Evolutionary conservation across 2,329 filamentous ascomycete genomes (phyloP).

Genomic region (Zasmidium citrigriseum): DNA sequence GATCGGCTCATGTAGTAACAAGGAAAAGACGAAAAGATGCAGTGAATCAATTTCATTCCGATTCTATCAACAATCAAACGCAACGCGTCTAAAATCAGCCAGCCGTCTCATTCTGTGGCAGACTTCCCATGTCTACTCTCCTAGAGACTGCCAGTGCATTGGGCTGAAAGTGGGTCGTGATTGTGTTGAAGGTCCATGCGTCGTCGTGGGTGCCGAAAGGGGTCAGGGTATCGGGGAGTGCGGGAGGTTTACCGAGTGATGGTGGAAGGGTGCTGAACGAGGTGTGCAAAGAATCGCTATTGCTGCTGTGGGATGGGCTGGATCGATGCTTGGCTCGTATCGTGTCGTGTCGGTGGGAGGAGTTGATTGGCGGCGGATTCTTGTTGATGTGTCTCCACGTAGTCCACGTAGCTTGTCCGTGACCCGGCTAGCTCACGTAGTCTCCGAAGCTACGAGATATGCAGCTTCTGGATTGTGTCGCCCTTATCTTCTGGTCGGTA

Average conservation of each 20-base stretch:
- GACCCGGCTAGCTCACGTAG: background rate
- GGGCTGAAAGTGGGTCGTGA: background rate
- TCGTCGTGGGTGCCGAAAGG: slow-evolving; percentile 12
- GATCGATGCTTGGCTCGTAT: slow-evolving; percentile 16
- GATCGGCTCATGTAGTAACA: background rate
- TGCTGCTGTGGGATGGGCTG: slow-evolving; percentile 16
- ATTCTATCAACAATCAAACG: slow-evolving; percentile 9
- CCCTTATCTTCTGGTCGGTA: background rate
- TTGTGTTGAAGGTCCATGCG: slow-evolving; percentile 7
- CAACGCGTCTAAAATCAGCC: background rate
- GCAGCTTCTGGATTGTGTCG: background rate
- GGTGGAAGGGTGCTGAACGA: slow-evolving; percentile 4
- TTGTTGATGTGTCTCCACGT: background rate
- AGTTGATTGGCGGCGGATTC: background rate
- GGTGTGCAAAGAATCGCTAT: slow-evolving; percentile 13
- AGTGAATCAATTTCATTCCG: slow-evolving; percentile 4
- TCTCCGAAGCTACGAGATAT: background rate
- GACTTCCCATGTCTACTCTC: background rate
- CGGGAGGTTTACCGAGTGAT: background rate
- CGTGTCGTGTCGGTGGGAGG: slow-evolving; percentile 3
- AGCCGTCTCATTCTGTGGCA: background rate
- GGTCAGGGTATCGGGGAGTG: slow-evolving; percentile 7
- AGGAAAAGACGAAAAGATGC: background rate
- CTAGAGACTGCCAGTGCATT: background rate
- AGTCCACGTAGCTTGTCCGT: too few relatives aligned